A percentile compares a stretch with the other conserved stretches of the same genome.
phyloP scores from a whole-genome alignment of 495 filamentous ascomycete species.

The Thermothielavioides terrestris region DNA sequence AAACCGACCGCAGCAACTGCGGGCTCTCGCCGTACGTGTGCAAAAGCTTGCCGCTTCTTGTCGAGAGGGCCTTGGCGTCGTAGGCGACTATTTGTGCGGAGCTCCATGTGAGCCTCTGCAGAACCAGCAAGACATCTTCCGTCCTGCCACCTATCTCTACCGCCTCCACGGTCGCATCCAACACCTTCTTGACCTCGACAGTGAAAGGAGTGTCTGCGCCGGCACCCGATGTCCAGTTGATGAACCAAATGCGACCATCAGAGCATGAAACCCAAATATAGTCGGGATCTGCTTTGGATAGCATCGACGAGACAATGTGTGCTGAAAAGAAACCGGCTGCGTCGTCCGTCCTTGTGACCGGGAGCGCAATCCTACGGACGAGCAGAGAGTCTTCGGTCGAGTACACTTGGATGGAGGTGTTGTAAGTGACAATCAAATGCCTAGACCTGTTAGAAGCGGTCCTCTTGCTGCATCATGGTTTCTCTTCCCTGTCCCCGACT shows the following conservation, averaged over 20 bases:
- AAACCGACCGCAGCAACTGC: conserved; percentile 25
- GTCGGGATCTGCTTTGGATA: conserved; percentile 51
- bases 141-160: conserved; percentile 27
- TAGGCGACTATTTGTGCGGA: conserved; percentile 37
- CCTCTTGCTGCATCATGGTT: not conserved
- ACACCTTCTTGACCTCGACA: conserved; percentile 30
- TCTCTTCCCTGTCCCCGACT: conserved; percentile 17
- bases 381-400: conserved; percentile 72
- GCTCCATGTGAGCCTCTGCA: conserved; percentile 20
- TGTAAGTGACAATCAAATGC: conserved; percentile 55
- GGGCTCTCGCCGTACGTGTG: conserved; percentile 26
- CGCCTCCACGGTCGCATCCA: conserved; percentile 37
- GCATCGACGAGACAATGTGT: conserved; percentile 44
- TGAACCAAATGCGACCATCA: conserved; percentile 54
- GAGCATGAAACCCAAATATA: conserved; percentile 63
- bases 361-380: conserved; percentile 50
- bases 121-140: conserved; percentile 38
- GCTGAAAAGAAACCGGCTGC: conserved; percentile 14
- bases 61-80: conserved; percentile 18
- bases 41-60: conserved; percentile 20
- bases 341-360: conserved; percentile 15
- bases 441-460: conserved; percentile 39
- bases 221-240: conserved; percentile 65
- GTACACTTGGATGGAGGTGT: conserved; percentile 66
- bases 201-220: conserved; percentile 31